These are phyloP conservation scores for Amauroascus verrucosus DNA, from an alignment of 2,329 filamentous ascomycete species.

Conservation along the genomic window DNA sequence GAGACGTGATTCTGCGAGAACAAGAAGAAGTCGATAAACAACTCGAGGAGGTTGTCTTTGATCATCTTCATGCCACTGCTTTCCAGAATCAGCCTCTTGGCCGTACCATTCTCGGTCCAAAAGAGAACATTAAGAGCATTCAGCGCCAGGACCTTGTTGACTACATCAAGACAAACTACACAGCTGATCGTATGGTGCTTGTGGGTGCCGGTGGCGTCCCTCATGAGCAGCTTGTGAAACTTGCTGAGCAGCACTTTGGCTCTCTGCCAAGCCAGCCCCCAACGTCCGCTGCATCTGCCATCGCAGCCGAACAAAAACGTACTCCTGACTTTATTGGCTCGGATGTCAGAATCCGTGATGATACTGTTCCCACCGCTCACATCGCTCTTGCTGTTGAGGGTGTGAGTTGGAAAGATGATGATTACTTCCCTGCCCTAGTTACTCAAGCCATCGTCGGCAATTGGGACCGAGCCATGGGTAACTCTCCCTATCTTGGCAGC, in stretches of 20 bases:
- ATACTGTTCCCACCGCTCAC: constrained; percentile 91
- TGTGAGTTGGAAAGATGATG: constrained; percentile 98
- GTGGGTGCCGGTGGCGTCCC: constrained; percentile 90
- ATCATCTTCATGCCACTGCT: constrained; percentile 95
- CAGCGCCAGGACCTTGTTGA: constrained; percentile 77
- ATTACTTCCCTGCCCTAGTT: constrained; percentile 97
- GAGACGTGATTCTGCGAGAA: constrained; percentile 96
- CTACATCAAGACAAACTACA: constrained; percentile 99
- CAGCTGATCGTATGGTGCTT: constrained; percentile 97
- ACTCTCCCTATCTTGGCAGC: constrained; percentile 93
- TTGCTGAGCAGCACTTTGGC: constrained; percentile 93
- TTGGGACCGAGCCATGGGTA: constrained; percentile 98
- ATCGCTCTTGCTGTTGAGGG: constrained; percentile 98
- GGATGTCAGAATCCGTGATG: constrained; percentile 88
- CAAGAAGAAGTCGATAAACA: constrained; percentile 99
- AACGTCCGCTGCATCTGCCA: constrained; percentile 59
- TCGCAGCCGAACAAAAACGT: constrained; percentile 66
- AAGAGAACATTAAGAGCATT: constrained; percentile 97
- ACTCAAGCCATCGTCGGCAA: constrained; percentile 98
- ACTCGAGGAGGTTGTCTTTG: constrained; percentile 97
- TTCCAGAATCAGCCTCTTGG: constrained; percentile 94
- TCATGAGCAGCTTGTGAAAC: constrained; percentile 84
- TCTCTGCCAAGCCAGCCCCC: constrained; percentile 64
- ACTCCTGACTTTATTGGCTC: constrained; percentile 94
- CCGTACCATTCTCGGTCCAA: constrained; percentile 93